phyloP scores from a whole-genome alignment of 306 rosid genomes.

The Quercus wislizeni region DNA sequence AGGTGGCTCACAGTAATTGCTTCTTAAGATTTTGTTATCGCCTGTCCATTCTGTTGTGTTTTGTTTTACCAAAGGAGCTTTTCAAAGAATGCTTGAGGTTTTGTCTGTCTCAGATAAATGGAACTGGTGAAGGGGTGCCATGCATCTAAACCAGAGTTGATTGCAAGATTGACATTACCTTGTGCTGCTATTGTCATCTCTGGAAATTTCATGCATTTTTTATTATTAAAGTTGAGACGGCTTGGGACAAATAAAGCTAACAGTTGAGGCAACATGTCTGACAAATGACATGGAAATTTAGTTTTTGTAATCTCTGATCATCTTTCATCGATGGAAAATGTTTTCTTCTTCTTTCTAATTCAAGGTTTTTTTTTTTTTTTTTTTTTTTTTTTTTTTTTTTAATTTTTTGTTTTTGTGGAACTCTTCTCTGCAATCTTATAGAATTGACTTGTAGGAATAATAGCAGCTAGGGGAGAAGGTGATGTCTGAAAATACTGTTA shows the following conservation, averaged over 20 bases:
- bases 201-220: conserved; percentile 27
- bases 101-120: conserved; percentile 14
- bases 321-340: not conserved
- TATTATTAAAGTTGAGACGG: conserved; percentile 27
- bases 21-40: conserved; percentile 5
- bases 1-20: conserved; percentile 34
- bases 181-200: conserved; percentile 24
- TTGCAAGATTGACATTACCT: conserved; percentile 25
- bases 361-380: too few species aligned
- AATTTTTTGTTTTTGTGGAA: not conserved
- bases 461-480: not conserved
- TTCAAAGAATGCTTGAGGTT: conserved; percentile 30
- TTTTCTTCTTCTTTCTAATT: not conserved
- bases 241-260: conserved; percentile 47
- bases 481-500: not conserved
- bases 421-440: not conserved
- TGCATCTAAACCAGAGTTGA: conserved; percentile 29
- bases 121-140: conserved; percentile 27
- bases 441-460: not conserved
- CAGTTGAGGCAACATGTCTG: conserved; percentile 30
- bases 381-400: not conserved
- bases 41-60: conserved; percentile 10
- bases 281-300: not conserved
- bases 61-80: conserved; percentile 23
- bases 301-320: not conserved